Evolutionary conservation across 176 grass and related monocot genomes (phyloP), one percentile per base, ranked within the genome.

Genomic region (Oryza punctata): DNA sequence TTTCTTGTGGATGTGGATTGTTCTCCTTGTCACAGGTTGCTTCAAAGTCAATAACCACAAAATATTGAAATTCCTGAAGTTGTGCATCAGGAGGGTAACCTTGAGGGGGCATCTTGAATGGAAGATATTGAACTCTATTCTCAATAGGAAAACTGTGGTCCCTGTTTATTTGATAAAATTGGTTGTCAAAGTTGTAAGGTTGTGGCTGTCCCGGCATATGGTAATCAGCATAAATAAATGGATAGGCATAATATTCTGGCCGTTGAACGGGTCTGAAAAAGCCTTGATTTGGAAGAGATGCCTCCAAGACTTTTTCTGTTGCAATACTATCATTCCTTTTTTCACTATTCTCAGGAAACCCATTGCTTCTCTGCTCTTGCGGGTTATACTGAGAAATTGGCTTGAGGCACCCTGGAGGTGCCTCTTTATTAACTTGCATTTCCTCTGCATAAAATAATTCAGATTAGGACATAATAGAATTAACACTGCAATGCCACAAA

Each of bases 41-140:
- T 78, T 98, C 96, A 87, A 98, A 98, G 74, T 98, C 96, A 73
- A 98, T 96, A 86, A 98, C 96, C 77, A 98, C 96, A 84, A 98
- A 98, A 91, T 98, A 96, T 35, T 96, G 96, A 77, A 98, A 98
- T 66, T 98, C 96, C 69, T 98, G 96, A 87, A 94, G 75, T 66
- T 89, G 91, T 59, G 81, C 63, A 26, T 95, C 89, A 88, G 87
- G 85, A 28, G 80, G 91, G 24, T 87, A 75, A 78, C 83, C 81
- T 87, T 93, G 92, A 72, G 85, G 82, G 80, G 89, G 71, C 87
- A 93, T 87, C 84, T 91, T 95, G 65, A 90, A 78, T 63, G 89
- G 89, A 71, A 93, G 70, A 88, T 87, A 87, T 61, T 90, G 93
- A 82, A 88, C 75, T 73, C 84, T 84, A 69, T 78, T 88, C 28